A percentile compares a stretch with the other conserved stretches of the same genome.
Evolutionary conservation across 2,329 filamentous ascomycete species (phyloP).

Genomic region (Apiospora marii): DNA sequence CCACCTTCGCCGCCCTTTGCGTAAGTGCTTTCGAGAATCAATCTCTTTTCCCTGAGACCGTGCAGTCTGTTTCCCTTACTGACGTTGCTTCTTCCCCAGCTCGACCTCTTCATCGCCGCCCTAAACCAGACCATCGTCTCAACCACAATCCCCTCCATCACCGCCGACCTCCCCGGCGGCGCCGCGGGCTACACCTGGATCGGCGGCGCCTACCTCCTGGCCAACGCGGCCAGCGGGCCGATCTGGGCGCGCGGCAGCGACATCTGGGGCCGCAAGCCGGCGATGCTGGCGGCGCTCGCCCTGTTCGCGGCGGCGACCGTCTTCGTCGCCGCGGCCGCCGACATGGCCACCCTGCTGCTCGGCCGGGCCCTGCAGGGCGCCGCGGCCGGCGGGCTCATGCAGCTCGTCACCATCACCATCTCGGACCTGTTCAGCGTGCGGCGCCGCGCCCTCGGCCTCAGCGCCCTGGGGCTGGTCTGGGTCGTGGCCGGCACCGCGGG

Average conservation of each 20-base stretch:
- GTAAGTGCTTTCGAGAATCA: background rate
- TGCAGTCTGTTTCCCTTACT: background rate
- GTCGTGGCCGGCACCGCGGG: slow-evolving; percentile 62
- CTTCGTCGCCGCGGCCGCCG: slow-evolving; percentile 41
- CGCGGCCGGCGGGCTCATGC: slow-evolving; percentile 25
- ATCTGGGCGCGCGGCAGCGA: slow-evolving; percentile 31
- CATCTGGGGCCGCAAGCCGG: slow-evolving; percentile 30
- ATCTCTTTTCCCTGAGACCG: background rate
- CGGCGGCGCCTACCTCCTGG: slow-evolving; percentile 73
- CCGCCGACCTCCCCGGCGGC: slow-evolving; percentile 58
- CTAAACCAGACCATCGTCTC: slow-evolving; percentile 72
- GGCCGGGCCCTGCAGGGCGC: slow-evolving; percentile 53
- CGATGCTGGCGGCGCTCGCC: slow-evolving; percentile 30
- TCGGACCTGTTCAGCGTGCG: slow-evolving; percentile 47
- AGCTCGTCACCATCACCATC: slow-evolving; percentile 32
- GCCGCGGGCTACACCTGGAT: slow-evolving; percentile 74
- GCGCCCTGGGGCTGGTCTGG: slow-evolving; percentile 42
- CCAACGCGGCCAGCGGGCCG: slow-evolving; percentile 68
- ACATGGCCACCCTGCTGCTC: slow-evolving; percentile 50
- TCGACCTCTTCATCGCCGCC: slow-evolving; percentile 67
- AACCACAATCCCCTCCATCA: slow-evolving; percentile 65
- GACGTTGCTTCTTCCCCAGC: slow-evolving; percentile 10
- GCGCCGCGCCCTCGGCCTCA: slow-evolving; percentile 48
- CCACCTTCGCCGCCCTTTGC: slow-evolving; percentile 8
- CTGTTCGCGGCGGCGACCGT: slow-evolving; percentile 30